Percentiles rank a stretch among this genome's conserved stretches.
These are phyloP conservation scores for Plasmodium knowlesi DNA, from an alignment of 169 alveolate species.

Conservation along the genomic window DNA sequence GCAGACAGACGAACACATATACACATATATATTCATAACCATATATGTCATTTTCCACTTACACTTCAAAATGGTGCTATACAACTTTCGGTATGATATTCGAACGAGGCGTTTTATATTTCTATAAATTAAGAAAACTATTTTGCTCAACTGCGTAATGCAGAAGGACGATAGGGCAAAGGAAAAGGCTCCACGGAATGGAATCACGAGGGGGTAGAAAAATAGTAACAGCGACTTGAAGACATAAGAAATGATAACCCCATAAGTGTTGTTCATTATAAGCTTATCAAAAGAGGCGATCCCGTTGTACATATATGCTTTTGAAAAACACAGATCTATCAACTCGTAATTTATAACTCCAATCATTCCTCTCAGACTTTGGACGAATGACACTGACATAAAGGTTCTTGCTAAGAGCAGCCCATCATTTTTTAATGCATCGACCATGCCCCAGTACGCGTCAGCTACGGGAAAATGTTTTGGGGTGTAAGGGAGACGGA, in stretches of 20 bases:
- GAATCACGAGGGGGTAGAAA: conserved; percentile 52
- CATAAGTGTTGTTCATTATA: conserved; percentile 53
- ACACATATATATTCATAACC: conserved; percentile 1
- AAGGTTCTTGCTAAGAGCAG: conserved; percentile 52
- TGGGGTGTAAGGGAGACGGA: background rate
- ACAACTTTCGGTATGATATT: conserved; percentile 37
- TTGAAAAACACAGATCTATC: conserved; percentile 58
- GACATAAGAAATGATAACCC: conserved; percentile 49
- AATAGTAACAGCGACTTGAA: conserved; percentile 40
- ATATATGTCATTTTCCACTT: background rate
- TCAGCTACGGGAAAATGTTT: conserved; percentile 16
- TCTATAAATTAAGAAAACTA: conserved; percentile 23
- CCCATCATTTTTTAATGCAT: conserved; percentile 57
- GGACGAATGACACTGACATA: conserved; percentile 57
- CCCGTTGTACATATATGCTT: conserved; percentile 29
- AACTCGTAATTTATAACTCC: conserved; percentile 50
- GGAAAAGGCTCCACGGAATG: conserved; percentile 74
- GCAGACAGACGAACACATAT: background rate
- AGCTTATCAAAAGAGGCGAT: conserved; percentile 66
- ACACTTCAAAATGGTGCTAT: conserved; percentile 19
- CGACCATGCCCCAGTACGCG: conserved; percentile 47
- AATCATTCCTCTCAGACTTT: conserved; percentile 69
- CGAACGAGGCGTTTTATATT: conserved; percentile 24
- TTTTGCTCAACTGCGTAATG: conserved; percentile 45
- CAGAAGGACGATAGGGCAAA: conserved; percentile 66